phyloP scores from a whole-genome alignment of 1,139 yeast species.

The Zhuliangozyma parablackwelliae region DNA sequence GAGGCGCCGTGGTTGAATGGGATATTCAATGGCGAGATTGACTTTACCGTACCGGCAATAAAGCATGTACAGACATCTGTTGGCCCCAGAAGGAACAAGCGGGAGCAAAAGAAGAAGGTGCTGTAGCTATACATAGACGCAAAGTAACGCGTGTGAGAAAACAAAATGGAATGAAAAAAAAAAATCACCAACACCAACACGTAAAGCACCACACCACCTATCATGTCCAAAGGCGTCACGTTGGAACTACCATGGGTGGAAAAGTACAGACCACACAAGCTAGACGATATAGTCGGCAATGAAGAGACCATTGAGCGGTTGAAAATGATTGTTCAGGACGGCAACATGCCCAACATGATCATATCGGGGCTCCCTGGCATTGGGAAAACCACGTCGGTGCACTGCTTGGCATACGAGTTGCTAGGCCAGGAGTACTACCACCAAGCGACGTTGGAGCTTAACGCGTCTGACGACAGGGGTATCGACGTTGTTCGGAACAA shows the following conservation, averaged over 20 bases:
- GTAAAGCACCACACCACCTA: no score
- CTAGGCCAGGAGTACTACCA: slow-evolving; percentile 64
- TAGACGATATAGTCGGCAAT: slow-evolving; percentile 90
- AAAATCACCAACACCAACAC: neutral
- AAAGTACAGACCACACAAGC: slow-evolving; percentile 77
- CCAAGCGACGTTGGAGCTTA: slow-evolving; percentile 83
- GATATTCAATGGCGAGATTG: slow-evolving; percentile 16
- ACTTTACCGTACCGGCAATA: slow-evolving; percentile 30
- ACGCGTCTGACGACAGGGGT: slow-evolving; percentile 49
- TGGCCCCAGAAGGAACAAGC: slow-evolving; percentile 20
- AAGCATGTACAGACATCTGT: slow-evolving; percentile 39
- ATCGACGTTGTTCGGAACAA: slow-evolving; percentile 47
- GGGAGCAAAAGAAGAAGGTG: neutral
- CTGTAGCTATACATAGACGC: neutral
- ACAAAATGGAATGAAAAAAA: neutral
- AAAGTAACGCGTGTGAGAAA: neutral
- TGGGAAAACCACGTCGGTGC: slow-evolving; percentile 92
- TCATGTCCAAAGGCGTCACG: slow-evolving; percentile 9
- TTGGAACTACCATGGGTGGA: slow-evolving; percentile 75
- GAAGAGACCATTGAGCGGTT: slow-evolving; percentile 84
- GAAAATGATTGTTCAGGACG: slow-evolving; percentile 80
- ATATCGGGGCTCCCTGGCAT: slow-evolving; percentile 95
- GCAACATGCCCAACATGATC: slow-evolving; percentile 95
- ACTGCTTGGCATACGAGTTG: slow-evolving; percentile 82
- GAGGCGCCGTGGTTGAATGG: slow-evolving; percentile 44